A percentile compares a stretch with the other conserved stretches of the same genome.
phyloP scores from a whole-genome alignment of 306 rosid species.

The Delonix regia region DNA sequence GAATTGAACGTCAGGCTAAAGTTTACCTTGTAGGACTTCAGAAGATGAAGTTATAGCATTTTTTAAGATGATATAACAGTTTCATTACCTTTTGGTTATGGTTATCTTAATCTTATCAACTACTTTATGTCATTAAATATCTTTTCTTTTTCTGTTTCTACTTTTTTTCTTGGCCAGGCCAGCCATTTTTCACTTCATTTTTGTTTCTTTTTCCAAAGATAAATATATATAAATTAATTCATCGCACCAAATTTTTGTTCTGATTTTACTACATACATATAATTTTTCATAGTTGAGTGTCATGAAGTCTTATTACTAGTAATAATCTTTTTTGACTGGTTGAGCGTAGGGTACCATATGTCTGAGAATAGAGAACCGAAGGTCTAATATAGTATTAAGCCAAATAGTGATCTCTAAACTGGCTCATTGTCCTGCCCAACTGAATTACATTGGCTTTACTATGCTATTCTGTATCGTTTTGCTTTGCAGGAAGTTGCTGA shows the following conservation, averaged over 20 bases:
- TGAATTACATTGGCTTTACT: background rate
- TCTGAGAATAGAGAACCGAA: background rate
- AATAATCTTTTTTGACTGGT: no score
- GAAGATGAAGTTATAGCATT: conserved; percentile 29
- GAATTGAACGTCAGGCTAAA: conserved; percentile 8
- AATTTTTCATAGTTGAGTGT: background rate
- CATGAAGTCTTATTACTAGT: background rate
- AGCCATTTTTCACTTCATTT: background rate
- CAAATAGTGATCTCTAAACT: conserved; percentile 5
- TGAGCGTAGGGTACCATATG: background rate
- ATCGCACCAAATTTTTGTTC: background rate
- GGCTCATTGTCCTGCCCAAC: background rate
- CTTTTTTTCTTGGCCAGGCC: background rate
- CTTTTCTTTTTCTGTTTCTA: background rate
- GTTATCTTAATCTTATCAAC: background rate
- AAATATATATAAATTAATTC: background rate
- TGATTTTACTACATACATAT: background rate
- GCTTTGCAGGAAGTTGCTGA: conserved; percentile 87
- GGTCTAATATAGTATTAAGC: background rate
- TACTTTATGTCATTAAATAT: background rate
- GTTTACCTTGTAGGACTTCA: conserved; percentile 29
- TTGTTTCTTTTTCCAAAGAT: background rate
- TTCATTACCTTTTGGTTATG: background rate
- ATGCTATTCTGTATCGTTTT: conserved; percentile 17
- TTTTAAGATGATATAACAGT: background rate